Base-by-base conservation (phyloP, 768 basidiomycete genomes). In the Mycena leptocephala region DNA sequence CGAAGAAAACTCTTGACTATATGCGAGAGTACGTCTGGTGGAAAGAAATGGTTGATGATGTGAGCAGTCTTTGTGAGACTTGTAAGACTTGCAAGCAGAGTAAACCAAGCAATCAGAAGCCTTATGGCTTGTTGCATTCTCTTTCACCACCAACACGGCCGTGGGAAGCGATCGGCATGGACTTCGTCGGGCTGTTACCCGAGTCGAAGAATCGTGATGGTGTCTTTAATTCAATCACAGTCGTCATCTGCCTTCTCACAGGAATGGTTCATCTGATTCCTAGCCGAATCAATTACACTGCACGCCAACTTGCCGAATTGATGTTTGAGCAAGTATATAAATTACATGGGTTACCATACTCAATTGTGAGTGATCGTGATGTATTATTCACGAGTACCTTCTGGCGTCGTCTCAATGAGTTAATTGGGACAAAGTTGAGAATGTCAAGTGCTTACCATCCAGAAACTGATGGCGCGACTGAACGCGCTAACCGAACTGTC, bases 291-390 rank as follows among this genome's bases (percentile, higher is more conserved):
- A 73, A 67, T 51, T 78, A 78, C 28, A 78, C 69, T 28, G 75
- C 78, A 5, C 41, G 51, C 9, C 51, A 79, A 20, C 58, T 79
- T 41, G 75, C 78, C 32, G 75, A 79, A 33, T 28, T 46, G 6
- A 70, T 84, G 61, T 83, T 82, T 69, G 72, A 79, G 10, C 7
- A 66, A 14, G 78, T 85, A 6, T 84, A 83, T 48, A 81, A 80
- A 30, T 74, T 78, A 4, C 84, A 86, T 78, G 86, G 86, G 1
- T 53, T 85, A 7, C 86, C 83, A 0, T 55, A 73, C 8, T 18
- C 28, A 0, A 83, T 87, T 20, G 72, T 83, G 1, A 81, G 76
- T 26, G 84, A 87, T n/a, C 24, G 51, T 2, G 51, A 53, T 20
- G 43, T 43, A 4, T n/a, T 55, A 7, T 55, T 24, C 24, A 55